Evolutionary conservation across 179 eudicot genomes (phyloP).

Genomic region (Sideroxylon spinosum): DNA sequence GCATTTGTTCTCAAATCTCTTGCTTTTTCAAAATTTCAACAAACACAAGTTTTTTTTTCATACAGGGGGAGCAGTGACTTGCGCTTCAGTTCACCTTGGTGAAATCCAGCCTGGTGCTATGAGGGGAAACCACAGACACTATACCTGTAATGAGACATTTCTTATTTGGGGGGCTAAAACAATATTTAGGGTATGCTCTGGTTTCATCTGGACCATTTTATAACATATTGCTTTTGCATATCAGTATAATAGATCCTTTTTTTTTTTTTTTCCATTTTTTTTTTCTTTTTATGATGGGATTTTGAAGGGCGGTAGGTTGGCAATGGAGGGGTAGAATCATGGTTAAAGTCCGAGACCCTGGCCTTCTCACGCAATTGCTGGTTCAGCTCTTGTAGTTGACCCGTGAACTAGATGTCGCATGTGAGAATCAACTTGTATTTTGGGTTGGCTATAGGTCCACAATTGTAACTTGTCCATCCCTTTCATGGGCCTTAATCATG

Average conservation of each 20-base stretch:
- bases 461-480: too few species aligned
- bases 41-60: constrained; percentile 9
- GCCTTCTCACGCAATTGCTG: too few species aligned
- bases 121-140: constrained; percentile 91
- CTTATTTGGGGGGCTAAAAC: constrained; percentile 89
- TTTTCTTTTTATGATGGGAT: too few species aligned
- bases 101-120: constrained; percentile 73
- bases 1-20: not conserved
- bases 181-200: constrained; percentile 67
- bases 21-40: not conserved
- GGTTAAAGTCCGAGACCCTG: too few species aligned
- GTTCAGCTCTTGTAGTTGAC: too few species aligned
- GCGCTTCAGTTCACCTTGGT: constrained; percentile 77
- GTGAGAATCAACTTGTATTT: too few species aligned
- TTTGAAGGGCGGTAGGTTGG: too few species aligned
- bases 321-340: too few species aligned
- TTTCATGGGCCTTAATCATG: too few species aligned
- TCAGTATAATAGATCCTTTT: not conserved
- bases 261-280: too few species aligned
- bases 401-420: too few species aligned
- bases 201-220: not conserved
- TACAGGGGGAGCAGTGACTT: constrained; percentile 76
- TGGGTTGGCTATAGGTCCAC: too few species aligned
- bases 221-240: not conserved
- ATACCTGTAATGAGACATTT: constrained; percentile 82